Percentiles rank a stretch among this genome's conserved stretches.
Evolutionary conservation across 2,329 filamentous ascomycete genomes (phyloP).

Genomic region (Clonostachys rosea): DNA sequence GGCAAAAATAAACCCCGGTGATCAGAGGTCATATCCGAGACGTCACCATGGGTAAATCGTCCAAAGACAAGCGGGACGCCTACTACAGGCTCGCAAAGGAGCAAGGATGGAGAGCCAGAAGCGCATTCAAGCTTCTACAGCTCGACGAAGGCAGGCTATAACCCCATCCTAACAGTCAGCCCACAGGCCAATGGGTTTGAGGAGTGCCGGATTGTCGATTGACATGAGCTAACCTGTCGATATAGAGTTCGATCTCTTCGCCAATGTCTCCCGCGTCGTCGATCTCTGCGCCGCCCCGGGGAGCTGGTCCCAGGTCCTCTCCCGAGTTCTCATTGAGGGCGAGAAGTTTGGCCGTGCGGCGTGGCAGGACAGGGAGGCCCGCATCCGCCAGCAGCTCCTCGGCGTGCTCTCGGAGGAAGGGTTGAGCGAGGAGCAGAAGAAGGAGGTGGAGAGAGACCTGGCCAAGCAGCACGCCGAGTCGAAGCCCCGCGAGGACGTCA

Average conservation of each 20-base stretch:
- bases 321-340: conserved; percentile 86
- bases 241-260: conserved; percentile 88
- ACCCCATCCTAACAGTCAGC: conserved; percentile 1
- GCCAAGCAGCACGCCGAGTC: conserved; percentile 17
- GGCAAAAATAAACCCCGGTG: no score
- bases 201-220: no score
- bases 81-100: conserved; percentile 98
- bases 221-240: not conserved
- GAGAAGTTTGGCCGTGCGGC: conserved; percentile 83
- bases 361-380: conserved; percentile 80
- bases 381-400: conserved; percentile 57
- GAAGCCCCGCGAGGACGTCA: conserved; percentile 64
- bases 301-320: conserved; percentile 96
- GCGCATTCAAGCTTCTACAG: conserved; percentile 95
- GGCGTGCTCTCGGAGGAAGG: conserved; percentile 34
- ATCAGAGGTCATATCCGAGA: no score
- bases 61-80: conserved; percentile 96
- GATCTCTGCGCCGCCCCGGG: conserved; percentile 94
- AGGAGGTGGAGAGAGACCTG: conserved; percentile 5
- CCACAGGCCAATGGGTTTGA: not conserved
- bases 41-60: conserved; percentile 81
- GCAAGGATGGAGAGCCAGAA: conserved; percentile 95
- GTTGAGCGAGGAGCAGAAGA: conserved; percentile 10
- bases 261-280: conserved; percentile 85
- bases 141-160: conserved; percentile 64